Evolutionary conservation across 352 stramenopile genomes (phyloP), one percentile per base, ranked within the genome.

Genomic region (Globisporangium megalacanthum): DNA sequence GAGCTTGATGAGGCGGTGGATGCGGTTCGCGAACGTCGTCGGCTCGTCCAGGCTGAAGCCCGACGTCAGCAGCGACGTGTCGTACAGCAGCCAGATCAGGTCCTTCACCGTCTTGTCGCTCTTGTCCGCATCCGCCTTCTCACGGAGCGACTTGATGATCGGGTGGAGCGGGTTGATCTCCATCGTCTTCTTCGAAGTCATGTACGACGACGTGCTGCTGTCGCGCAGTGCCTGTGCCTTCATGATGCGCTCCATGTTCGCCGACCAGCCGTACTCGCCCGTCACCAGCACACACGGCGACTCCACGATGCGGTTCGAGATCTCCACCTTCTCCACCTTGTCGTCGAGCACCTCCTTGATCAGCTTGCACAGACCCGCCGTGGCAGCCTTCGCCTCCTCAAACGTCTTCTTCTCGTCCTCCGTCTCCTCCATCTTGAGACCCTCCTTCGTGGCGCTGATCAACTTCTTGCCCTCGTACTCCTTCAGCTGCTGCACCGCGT

Each of bases 171-270:
- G 97, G 89, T 99, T 99, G 87, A 99, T 97, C 82, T 99, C 97
- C 94, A 99, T 98, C 49, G 96, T 99, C 92, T 99, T 99, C 94
- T 99, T 99, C 52, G 96, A 98, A 39, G 83, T 89, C 97, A 99
- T 99, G 94, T 99, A 99, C 41, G 92, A 82, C 60, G 88, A 97
- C 48, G 97, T 98, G 70, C 87, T 96, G 62, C 89, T 92, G 82
- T 99, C 97, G 65, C 97, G 94, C 61, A 99, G 92, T 35, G 97
- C 97, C 84, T 99, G 97, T 9, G 97, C 97, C 83, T 99, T 99
- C 97, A 99, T 99, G 80, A 99, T 99, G 73, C 97, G 96, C 82
- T 99, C 97, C 97, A 99, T 99, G 86, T 99, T 99, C 58, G 97
- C 97, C 60, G 94, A 98, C 97, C 97, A 99, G 70, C 97, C 97